Percentiles rank a stretch among this genome's conserved stretches.
phyloP scores from a whole-genome alignment of 2,329 filamentous ascomycete species.

The Emergomyces orientalis region DNA sequence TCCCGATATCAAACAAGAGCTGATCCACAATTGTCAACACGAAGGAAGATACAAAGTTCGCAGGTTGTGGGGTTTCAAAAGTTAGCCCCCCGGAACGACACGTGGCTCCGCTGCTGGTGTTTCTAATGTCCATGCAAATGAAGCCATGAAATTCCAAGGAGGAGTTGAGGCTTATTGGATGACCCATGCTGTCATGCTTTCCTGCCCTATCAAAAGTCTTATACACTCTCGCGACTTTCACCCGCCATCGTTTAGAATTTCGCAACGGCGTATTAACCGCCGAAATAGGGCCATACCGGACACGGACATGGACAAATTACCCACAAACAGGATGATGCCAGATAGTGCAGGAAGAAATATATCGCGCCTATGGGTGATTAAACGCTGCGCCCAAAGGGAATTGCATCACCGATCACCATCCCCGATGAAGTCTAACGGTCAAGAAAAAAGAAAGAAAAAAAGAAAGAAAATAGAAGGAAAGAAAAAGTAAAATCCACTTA shows the following conservation, averaged over 20 bases:
- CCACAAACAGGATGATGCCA: neutral
- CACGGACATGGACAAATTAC: too few species aligned
- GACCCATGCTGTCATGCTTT: neutral
- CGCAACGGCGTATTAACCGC: neutral
- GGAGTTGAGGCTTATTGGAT: neutral
- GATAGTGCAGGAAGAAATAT: neutral
- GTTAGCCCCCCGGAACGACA: neutral
- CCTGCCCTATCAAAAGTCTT: neutral
- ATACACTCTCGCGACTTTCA: neutral
- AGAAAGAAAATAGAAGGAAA: too few species aligned
- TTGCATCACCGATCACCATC: neutral
- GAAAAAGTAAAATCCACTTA: too few species aligned
- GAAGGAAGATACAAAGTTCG: neutral
- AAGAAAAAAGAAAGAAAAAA: too few species aligned
- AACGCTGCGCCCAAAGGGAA: neutral
- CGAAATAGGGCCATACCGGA: neutral
- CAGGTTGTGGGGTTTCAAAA: neutral
- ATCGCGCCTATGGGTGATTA: neutral
- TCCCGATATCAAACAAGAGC: neutral
- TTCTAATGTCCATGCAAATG: neutral
- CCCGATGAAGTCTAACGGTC: neutral
- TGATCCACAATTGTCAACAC: neutral
- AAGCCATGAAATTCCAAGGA: neutral
- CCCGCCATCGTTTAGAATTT: neutral
- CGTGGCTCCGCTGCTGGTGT: constrained; percentile 6